Conservation (phyloP, 2,329 filamentous ascomycete species). For the Phaeosphaeriaceae sp. region DNA sequence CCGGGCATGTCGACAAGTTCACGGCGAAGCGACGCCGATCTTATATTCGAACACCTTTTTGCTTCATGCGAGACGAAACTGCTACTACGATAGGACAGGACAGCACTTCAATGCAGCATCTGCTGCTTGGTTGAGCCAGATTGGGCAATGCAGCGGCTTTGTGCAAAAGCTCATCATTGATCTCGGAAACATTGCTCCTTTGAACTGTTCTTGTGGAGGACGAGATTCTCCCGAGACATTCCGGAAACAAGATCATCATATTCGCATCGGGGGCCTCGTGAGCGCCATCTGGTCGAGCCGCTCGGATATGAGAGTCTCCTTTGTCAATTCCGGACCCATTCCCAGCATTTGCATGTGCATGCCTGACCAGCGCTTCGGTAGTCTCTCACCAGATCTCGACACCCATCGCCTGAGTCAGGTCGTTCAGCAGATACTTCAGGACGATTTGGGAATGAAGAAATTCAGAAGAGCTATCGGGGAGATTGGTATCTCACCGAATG, state of each 20-base stretch:
- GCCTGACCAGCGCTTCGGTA: no score
- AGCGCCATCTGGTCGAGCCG: background rate
- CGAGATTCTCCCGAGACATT: background rate
- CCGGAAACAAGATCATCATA: background rate
- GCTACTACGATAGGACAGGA: background rate
- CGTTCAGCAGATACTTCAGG: background rate
- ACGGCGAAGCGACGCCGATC: background rate
- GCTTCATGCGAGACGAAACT: background rate
- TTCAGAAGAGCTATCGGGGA: background rate
- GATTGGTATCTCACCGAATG: background rate
- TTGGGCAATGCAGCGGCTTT: background rate
- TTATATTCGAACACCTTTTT: background rate
- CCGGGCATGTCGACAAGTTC: background rate
- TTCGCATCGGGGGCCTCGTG: background rate
- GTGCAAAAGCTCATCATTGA: background rate
- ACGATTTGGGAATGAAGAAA: constrained; percentile 1
- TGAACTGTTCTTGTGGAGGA: background rate
- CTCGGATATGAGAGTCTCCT: background rate
- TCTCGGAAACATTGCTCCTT: background rate
- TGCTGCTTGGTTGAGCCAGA: background rate
- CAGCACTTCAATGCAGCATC: background rate
- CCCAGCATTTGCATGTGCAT: background rate
- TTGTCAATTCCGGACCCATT: background rate
- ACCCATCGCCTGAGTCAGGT: background rate
- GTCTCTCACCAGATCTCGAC: background rate